phyloP scores from a whole-genome alignment of 495 filamentous ascomycete species.

The Immersiella caudata region DNA sequence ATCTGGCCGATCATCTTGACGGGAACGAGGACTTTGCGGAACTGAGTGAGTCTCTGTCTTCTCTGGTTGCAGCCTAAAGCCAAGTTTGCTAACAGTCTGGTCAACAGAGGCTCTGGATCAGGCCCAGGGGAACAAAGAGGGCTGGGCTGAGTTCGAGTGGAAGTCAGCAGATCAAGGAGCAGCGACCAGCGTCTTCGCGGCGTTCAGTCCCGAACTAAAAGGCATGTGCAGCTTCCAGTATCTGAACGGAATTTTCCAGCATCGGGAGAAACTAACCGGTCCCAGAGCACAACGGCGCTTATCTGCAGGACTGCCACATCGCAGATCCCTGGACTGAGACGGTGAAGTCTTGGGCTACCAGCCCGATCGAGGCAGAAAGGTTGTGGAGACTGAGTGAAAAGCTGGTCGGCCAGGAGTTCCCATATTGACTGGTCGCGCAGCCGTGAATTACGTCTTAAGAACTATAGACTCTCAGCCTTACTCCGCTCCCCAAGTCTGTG shows the following conservation, averaged over 20 bases:
- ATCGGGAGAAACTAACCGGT: too few relatives aligned
- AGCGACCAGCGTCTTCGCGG: slow-evolving; percentile 56
- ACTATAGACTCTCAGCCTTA: too few relatives aligned
- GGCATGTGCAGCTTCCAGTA: background rate
- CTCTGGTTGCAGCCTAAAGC: background rate
- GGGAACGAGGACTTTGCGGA: slow-evolving; percentile 25
- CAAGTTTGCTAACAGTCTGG: background rate
- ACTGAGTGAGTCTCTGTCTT: slow-evolving; percentile 25
- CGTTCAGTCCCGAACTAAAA: slow-evolving; percentile 50
- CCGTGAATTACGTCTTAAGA: too few relatives aligned
- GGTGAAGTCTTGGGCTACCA: slow-evolving; percentile 42
- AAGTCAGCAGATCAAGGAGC: slow-evolving; percentile 54
- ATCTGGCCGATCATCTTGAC: slow-evolving; percentile 38
- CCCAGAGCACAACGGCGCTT: slow-evolving; percentile 43
- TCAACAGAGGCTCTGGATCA: slow-evolving; percentile 23
- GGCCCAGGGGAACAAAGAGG: slow-evolving; percentile 29
- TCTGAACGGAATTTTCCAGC: background rate
- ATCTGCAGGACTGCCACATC: slow-evolving; percentile 44
- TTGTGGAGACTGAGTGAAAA: slow-evolving; percentile 46
- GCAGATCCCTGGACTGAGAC: slow-evolving; percentile 40
- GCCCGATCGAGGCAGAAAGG: slow-evolving; percentile 46
- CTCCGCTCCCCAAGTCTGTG: too few relatives aligned
- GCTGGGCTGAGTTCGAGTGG: slow-evolving; percentile 37
- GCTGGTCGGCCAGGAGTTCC: slow-evolving; percentile 39
- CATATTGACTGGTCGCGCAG: too few relatives aligned